Evolutionary conservation across 345 rosid species (phyloP).

Genomic region (Lagerstroemia speciosa): DNA sequence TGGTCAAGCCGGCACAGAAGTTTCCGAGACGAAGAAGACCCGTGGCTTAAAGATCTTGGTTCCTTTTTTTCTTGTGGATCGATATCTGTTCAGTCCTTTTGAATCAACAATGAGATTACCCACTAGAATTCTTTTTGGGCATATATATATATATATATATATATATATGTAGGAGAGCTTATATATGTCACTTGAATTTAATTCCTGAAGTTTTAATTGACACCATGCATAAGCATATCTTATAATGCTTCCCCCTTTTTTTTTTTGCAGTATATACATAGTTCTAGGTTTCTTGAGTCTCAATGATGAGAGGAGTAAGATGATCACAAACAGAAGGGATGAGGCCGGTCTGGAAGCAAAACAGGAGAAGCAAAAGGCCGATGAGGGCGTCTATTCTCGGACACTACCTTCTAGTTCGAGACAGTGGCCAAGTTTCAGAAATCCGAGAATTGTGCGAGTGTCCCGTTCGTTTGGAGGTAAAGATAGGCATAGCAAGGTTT

Average conservation of each 20-base stretch:
- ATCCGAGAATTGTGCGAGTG: constrained; percentile 87
- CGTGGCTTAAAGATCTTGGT: background rate
- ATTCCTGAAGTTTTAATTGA: background rate
- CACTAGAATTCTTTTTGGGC: background rate
- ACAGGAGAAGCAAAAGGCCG: constrained; percentile 39
- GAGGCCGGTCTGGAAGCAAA: constrained; percentile 34
- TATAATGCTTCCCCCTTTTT: no score
- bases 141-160: no score
- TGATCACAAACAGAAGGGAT: constrained; percentile 44
- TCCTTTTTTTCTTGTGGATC: background rate
- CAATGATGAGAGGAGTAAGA: constrained; percentile 32
- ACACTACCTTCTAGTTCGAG: constrained; percentile 39
- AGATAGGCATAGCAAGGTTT: constrained; percentile 97
- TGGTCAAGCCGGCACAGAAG: background rate
- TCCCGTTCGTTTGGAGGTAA: constrained; percentile 83
- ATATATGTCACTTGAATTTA: no score
- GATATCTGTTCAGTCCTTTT: background rate
- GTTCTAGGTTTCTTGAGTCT: background rate
- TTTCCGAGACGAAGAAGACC: background rate
- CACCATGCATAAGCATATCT: no score
- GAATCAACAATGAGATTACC: background rate
- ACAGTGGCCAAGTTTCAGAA: constrained; percentile 83
- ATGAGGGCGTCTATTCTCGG: constrained; percentile 9
- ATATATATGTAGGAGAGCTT: no score
- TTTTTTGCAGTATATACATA: no score